Evolutionary conservation across 148 eudicot species (phyloP), one percentile per base, ranked within the genome.

Genomic region (Spergularia marina): DNA sequence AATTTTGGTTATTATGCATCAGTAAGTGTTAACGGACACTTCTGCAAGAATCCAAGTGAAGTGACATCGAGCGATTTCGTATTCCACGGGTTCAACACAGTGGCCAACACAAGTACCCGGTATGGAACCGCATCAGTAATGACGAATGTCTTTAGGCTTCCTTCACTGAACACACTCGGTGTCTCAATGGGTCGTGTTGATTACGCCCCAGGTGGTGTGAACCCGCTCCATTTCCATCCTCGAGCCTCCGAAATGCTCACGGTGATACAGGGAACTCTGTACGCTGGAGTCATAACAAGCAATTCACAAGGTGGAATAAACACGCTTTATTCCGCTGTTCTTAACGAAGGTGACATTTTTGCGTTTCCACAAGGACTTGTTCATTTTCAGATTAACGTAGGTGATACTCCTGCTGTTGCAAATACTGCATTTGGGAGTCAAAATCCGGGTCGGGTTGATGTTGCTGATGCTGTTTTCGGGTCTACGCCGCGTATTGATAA

Each of bases 181-280:
- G 30, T 76, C 2, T 39, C 79, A 12, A 6, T 76, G 44, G 79
- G 74, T 0, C 53, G 61, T 40, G 5, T 76, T 8, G 74, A 76
- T 74, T 76, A 13, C 13, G 79, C 74, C 12, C 74, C 79, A n/a
- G 64, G 63, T 2, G 79, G 79, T 10, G 55, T 76, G 1, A 59
- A 56, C 53, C 73, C 79, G 62, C 73, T 68, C 36, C 77, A 75
- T 25, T 53, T 68, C 30, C 77, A 75, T n/a, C 77, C 77, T 52
- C 71, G 77, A 0, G 64, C 79, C 16, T 44, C 79, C 2, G 79
- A 76, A 18, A 61, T 76, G 55, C 16, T 68, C 67, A 68, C 67
- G 0, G 66, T 76, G 11, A 10, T 76, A n/a, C 47, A 68, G 58
- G 79, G 79, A 0, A 67, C 73, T 41, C 15, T 76, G 9, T 68